Evolutionary conservation across 306 rosid species (phyloP).

Genomic region (Mimosa bimucronata): DNA sequence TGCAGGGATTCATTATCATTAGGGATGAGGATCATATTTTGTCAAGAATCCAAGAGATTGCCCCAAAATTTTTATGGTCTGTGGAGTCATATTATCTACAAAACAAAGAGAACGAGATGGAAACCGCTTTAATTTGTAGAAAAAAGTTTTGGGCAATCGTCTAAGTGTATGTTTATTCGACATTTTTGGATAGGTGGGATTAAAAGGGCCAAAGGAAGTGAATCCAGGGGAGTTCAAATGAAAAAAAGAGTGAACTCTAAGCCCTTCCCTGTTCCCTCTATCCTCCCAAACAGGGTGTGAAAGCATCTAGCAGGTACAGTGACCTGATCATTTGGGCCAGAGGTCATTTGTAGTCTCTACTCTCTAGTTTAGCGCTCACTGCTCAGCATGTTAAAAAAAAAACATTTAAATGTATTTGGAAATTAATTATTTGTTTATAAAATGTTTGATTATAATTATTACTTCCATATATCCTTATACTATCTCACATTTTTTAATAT

Average conservation of each 20-base stretch:
- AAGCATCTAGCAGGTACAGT: not conserved
- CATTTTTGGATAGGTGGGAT: not conserved
- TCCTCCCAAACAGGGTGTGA: not conserved
- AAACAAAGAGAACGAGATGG: slow-evolving; percentile 50
- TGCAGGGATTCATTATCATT: slow-evolving; percentile 67
- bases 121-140: slow-evolving; percentile 57
- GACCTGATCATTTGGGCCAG: too few relatives aligned
- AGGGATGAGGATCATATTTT: slow-evolving; percentile 54
- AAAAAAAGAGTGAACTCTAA: not conserved
- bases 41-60: slow-evolving; percentile 54
- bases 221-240: not conserved
- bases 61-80: slow-evolving; percentile 60
- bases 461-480: too few relatives aligned
- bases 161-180: slow-evolving; percentile 7
- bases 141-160: slow-evolving; percentile 70
- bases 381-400: too few relatives aligned
- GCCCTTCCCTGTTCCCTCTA: not conserved
- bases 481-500: too few relatives aligned
- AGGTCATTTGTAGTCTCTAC: not conserved
- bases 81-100: slow-evolving; percentile 50
- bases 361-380: too few relatives aligned
- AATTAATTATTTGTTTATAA: not conserved
- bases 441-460: not conserved
- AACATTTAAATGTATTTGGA: not conserved
- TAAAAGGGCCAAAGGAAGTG: not conserved